These are phyloP conservation scores for Nitzschia palea DNA, from an alignment of 108 stramenopile species.

Conservation along the genomic window DNA sequence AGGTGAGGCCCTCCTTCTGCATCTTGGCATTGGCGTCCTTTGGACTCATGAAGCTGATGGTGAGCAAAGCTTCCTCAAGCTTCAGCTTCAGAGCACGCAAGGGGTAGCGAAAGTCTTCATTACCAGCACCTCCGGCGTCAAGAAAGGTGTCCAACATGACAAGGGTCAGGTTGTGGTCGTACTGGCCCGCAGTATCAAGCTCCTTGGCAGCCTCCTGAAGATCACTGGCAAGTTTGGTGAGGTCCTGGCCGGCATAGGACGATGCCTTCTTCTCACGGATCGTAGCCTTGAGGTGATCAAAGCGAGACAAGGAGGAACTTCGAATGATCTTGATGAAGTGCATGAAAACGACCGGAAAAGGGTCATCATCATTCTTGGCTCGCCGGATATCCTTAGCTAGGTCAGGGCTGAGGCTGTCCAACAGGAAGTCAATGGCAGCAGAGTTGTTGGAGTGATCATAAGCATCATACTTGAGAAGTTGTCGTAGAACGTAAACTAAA, in stretches of 20 bases:
- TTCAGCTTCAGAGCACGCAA: background rate
- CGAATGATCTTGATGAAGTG: background rate
- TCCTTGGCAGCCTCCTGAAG: background rate
- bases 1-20: background rate
- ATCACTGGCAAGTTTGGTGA: background rate
- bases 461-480: constrained; percentile 13
- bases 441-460: background rate
- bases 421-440: background rate
- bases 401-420: background rate
- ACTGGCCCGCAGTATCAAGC: background rate
- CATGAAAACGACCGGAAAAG: background rate
- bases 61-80: background rate
- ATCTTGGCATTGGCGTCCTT: background rate
- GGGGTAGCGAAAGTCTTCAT: background rate
- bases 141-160: constrained; percentile 3
- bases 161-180: background rate
- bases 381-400: background rate
- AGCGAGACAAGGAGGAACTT: too few relatives aligned
- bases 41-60: background rate
- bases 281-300: background rate
- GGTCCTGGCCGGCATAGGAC: constrained; percentile 17
- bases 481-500: too few relatives aligned
- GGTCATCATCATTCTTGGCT: background rate
- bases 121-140: background rate
- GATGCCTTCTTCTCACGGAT: too few relatives aligned